Percentiles rank a stretch among this genome's conserved stretches.
These are phyloP conservation scores for Amyloporia xantha DNA, from an alignment of 768 basidiomycete genomes.

Conservation along the genomic window DNA sequence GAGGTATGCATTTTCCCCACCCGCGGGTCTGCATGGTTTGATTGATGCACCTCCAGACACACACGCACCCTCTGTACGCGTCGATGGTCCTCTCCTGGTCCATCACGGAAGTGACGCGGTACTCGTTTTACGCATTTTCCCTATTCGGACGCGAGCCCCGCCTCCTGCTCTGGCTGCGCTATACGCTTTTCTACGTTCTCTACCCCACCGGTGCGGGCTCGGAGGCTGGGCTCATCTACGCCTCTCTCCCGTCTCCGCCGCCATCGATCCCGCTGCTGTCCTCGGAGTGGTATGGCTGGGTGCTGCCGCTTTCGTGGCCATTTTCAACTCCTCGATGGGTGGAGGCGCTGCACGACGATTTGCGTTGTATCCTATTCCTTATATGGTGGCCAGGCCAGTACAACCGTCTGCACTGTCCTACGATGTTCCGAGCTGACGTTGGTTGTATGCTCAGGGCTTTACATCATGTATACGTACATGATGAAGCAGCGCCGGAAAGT, in stretches of 20 bases:
- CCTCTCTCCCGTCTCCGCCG: slow-evolving; percentile 56
- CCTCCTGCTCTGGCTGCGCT: slow-evolving; percentile 65
- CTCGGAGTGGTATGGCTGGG: slow-evolving; percentile 3
- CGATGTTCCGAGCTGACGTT: background rate
- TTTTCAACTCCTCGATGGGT: slow-evolving; percentile 23
- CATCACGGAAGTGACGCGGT: slow-evolving; percentile 85
- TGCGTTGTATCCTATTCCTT: slow-evolving; percentile 54
- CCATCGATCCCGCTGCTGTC: slow-evolving; percentile 28
- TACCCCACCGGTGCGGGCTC: slow-evolving; percentile 91
- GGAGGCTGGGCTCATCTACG: slow-evolving; percentile 79
- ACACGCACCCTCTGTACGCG: slow-evolving; percentile 71
- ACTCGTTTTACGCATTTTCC: slow-evolving; percentile 74
- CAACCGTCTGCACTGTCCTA: slow-evolving; percentile 3
- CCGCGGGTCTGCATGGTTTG: background rate
- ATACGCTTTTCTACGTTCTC: slow-evolving; percentile 90
- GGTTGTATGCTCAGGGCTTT: slow-evolving; percentile 24
- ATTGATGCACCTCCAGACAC: slow-evolving; percentile 38
- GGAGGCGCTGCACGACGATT: slow-evolving; percentile 50
- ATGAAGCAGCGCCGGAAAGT: slow-evolving; percentile 49
- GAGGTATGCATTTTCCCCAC: slow-evolving; percentile 36
- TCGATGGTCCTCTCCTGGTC: slow-evolving; percentile 95
- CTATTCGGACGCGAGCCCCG: slow-evolving; percentile 48
- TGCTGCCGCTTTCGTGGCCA: slow-evolving; percentile 2
- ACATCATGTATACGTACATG: slow-evolving; percentile 56
- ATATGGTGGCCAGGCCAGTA: slow-evolving; percentile 86